Evolutionary conservation across 495 filamentous ascomycete species (phyloP).

Genomic region (Daldinia vernicosa): DNA sequence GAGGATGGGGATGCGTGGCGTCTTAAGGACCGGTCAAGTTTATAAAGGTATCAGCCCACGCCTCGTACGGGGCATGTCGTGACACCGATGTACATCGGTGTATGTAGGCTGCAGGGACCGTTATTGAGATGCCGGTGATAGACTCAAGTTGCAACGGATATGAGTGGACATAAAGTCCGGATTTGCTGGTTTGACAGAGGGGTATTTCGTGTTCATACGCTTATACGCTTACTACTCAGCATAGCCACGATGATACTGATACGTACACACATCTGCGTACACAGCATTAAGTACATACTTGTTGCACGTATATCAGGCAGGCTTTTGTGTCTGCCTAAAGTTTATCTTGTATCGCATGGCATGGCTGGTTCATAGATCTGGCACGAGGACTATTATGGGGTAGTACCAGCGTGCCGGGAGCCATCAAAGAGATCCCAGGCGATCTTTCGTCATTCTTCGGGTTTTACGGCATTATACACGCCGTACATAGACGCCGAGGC

Average conservation of each 20-base stretch:
- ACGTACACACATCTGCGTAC: background rate
- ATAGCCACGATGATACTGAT: slow-evolving; percentile 9
- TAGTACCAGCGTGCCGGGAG: slow-evolving; percentile 31
- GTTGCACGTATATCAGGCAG: background rate
- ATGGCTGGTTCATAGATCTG: slow-evolving; percentile 25
- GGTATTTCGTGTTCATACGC: background rate
- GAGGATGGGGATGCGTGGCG: slow-evolving; percentile 64
- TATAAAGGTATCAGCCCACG: slow-evolving; percentile 45
- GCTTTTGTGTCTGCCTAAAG: slow-evolving; percentile 3
- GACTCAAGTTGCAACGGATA: background rate
- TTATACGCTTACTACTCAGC: background rate
- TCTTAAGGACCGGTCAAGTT: slow-evolving; percentile 52
- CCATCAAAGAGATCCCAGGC: slow-evolving; percentile 9
- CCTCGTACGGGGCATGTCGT: background rate
- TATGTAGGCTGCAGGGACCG: background rate
- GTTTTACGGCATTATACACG: background rate
- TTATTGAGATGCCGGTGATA: background rate
- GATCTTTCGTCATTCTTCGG: slow-evolving; percentile 11
- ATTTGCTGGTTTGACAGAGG: background rate
- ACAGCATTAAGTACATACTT: background rate
- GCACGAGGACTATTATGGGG: slow-evolving; percentile 13
- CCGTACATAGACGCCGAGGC: slow-evolving; percentile 1
- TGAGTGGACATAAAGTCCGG: background rate
- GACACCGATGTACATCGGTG: background rate
- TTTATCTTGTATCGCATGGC: slow-evolving; percentile 8